phyloP scores from a whole-genome alignment of 129 eudicot genomes.

The Flaveria bidentis region DNA sequence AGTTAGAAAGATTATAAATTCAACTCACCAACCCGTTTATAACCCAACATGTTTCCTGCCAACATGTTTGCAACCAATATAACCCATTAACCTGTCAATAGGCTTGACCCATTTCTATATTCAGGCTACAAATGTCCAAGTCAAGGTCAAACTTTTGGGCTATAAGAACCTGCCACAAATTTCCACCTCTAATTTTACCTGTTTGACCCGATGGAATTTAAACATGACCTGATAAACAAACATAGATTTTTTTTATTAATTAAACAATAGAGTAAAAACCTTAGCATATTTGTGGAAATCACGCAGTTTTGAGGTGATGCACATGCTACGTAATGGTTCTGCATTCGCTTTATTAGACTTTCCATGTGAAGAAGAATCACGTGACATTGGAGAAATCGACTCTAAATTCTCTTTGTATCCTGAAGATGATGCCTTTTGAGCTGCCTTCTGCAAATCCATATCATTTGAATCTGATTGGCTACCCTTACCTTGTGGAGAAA shows the following conservation, averaged over 20 bases:
- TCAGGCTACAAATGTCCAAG: not conserved
- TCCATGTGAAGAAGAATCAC: slow-evolving; percentile 56
- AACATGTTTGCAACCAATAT: not conserved
- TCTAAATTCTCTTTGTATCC: slow-evolving; percentile 63
- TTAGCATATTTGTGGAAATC: slow-evolving; percentile 92
- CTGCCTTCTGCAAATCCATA: slow-evolving; percentile 45
- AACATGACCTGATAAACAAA: not conserved
- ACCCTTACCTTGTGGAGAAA: slow-evolving; percentile 55
- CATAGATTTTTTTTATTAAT: not conserved
- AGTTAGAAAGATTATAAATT: not conserved
- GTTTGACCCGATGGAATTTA: not conserved
- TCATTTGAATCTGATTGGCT: slow-evolving; percentile 50
- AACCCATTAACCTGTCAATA: not conserved
- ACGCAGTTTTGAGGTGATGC: slow-evolving; percentile 86
- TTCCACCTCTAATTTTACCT: not conserved
- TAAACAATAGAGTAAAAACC: slow-evolving; percentile 34
- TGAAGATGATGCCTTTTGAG: slow-evolving; percentile 42
- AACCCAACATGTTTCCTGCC: not conserved
- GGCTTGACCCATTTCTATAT: not conserved
- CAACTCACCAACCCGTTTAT: not conserved
- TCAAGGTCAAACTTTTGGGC: not conserved
- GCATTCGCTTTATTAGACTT: slow-evolving; percentile 58
- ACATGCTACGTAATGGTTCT: slow-evolving; percentile 71
- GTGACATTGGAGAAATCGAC: slow-evolving; percentile 58
- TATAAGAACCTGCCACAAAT: not conserved